Percentiles rank a stretch among this genome's conserved stretches.
phyloP scores from a whole-genome alignment of 148 eudicot genomes.

The Polygonum aviculare region DNA sequence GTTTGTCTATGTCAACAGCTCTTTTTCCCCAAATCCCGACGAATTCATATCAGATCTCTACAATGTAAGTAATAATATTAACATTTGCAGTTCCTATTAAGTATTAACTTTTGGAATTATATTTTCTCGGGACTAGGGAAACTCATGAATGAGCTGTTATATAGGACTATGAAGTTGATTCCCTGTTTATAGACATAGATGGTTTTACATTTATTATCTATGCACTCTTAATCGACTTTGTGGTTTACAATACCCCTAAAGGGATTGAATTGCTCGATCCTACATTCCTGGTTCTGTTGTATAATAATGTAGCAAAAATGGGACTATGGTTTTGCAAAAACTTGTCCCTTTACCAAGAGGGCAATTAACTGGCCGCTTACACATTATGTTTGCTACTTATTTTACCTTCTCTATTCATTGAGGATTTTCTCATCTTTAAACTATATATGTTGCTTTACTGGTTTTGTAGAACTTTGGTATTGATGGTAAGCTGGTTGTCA shows the following conservation, averaged over 20 bases:
- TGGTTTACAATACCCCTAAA: neutral
- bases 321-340: neutral
- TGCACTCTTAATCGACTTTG: neutral
- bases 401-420: neutral
- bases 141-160: neutral
- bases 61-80: slow-evolving; percentile 42
- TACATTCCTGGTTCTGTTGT: neutral
- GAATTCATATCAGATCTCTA: slow-evolving; percentile 70
- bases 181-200: neutral
- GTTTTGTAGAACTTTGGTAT: slow-evolving; percentile 72
- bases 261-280: neutral
- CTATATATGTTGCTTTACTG: neutral
- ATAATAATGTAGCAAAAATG: neutral
- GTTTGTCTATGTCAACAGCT: slow-evolving; percentile 94
- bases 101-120: neutral
- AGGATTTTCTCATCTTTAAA: neutral
- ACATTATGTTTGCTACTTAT: neutral
- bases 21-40: slow-evolving; percentile 93
- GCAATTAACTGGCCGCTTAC: no score
- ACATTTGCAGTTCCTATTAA: neutral
- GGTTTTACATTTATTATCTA: neutral
- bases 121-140: neutral
- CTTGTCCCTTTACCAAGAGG: neutral
- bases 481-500: slow-evolving; percentile 77
- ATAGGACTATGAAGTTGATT: neutral